Evolutionary conservation across 257 asterid species (phyloP).

Genomic region (Solanum lycopersicoides): DNA sequence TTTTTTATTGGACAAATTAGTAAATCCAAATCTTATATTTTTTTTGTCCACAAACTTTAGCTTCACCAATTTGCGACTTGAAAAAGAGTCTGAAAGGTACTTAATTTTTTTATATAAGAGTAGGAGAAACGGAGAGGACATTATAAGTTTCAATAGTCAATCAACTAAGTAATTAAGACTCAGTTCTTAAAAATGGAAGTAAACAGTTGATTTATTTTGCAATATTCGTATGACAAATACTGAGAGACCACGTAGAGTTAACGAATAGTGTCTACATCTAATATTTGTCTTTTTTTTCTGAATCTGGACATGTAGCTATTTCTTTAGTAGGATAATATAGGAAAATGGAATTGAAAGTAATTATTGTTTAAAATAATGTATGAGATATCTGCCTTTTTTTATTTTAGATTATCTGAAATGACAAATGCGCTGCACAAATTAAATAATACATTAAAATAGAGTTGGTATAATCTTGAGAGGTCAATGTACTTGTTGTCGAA

Average conservation of each 20-base stretch:
- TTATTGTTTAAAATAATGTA: not conserved
- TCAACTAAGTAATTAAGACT: too few relatives aligned
- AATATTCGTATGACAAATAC: not conserved
- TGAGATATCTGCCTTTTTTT: not conserved
- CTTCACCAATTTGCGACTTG: not conserved
- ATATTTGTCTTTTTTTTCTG: not conserved
- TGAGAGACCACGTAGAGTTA: not conserved
- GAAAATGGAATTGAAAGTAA: not conserved
- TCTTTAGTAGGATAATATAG: not conserved
- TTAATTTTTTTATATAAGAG: too few relatives aligned
- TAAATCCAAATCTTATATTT: not conserved
- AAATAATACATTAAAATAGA: not conserved
- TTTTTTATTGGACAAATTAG: not conserved
- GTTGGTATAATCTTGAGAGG: not conserved
- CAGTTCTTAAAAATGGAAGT: not conserved
- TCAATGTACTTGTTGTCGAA: not conserved
- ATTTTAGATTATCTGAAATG: not conserved
- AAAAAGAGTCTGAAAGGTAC: rapidly evolving
- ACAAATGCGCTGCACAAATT: not conserved
- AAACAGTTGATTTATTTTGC: not conserved
- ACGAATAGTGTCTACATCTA: not conserved
- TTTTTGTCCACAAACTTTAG: not conserved
- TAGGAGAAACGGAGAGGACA: too few relatives aligned
- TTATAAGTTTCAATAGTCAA: too few relatives aligned
- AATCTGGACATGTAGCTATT: not conserved